A percentile compares a stretch with the other conserved stretches of the same genome.
These are phyloP conservation scores for Neopestalotiopsis clavispora DNA, from an alignment of 2,329 filamentous ascomycete species.

Conservation along the genomic window DNA sequence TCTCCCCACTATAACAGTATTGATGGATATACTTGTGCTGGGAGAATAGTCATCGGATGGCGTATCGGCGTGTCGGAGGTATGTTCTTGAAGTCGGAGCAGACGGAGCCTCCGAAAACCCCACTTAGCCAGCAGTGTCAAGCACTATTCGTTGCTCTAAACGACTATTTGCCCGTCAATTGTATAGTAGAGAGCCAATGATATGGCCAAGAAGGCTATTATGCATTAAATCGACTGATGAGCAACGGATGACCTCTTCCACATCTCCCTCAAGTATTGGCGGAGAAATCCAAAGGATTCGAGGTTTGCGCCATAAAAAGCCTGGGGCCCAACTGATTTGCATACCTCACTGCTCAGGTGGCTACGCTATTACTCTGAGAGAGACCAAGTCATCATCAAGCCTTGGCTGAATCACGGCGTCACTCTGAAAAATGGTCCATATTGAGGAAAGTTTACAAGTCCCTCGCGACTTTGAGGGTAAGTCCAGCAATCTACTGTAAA, in stretches of 20 bases:
- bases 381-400: too few relatives aligned
- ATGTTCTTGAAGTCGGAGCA: background rate
- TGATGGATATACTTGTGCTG: background rate
- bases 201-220: background rate
- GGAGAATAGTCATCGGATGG: background rate
- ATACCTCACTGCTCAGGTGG: background rate
- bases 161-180: background rate
- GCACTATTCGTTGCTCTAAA: background rate
- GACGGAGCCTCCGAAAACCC: conserved; percentile 9
- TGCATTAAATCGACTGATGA: background rate
- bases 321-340: background rate
- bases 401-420: too few relatives aligned
- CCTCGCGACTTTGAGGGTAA: conserved; percentile 32
- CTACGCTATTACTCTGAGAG: background rate
- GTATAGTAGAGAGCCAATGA: background rate
- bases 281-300: background rate
- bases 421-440: conserved; percentile 20
- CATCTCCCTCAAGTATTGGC: background rate
- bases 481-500: background rate
- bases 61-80: background rate
- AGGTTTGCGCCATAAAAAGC: background rate
- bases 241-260: conserved; percentile 3
- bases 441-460: conserved; percentile 22
- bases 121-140: background rate
- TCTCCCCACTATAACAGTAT: background rate